A percentile compares a stretch with the other conserved stretches of the same genome.
Evolutionary conservation across 1,284 basidiomycete species (phyloP).

Genomic region (Irpex rosettiformis): DNA sequence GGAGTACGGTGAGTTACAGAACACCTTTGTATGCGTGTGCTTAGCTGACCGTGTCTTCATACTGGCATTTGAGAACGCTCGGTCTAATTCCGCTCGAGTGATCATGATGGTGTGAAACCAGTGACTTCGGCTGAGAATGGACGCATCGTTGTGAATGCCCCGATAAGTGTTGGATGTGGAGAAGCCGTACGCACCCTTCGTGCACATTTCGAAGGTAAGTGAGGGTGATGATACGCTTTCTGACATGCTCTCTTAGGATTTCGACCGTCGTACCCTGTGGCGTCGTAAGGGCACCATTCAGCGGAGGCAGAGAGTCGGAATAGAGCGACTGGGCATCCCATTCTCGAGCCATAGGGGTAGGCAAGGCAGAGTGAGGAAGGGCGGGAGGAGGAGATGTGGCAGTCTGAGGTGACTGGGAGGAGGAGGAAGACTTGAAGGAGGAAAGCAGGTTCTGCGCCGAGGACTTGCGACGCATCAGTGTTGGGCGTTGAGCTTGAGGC

Average conservation of each 20-base stretch:
- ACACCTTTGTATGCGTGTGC: neutral
- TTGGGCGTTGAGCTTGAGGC: constrained; percentile 41
- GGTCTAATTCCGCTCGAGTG: constrained; percentile 67
- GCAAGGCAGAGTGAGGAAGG: constrained; percentile 24
- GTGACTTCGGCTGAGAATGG: constrained; percentile 57
- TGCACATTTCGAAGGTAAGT: constrained; percentile 82
- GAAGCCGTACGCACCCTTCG: constrained; percentile 80
- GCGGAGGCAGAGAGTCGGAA: constrained; percentile 23
- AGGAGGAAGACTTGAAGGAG: constrained; percentile 57
- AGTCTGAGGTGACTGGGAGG: constrained; percentile 16
- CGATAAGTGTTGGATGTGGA: too few species aligned
- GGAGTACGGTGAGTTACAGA: neutral
- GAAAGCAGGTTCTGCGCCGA: constrained; percentile 79
- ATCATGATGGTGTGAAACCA: constrained; percentile 89
- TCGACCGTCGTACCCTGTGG: constrained; percentile 69
- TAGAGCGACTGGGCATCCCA: constrained; percentile 58
- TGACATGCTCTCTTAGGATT: constrained; percentile 70
- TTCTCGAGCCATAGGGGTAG: constrained; percentile 46
- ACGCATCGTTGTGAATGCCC: too few species aligned
- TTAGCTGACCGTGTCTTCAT: constrained; percentile 73
- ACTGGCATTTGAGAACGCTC: constrained; percentile 64
- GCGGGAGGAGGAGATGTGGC: constrained; percentile 21
- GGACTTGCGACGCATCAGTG: constrained; percentile 72
- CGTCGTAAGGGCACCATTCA: constrained; percentile 36
- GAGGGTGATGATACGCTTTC: constrained; percentile 80